Percentiles rank a stretch among this genome's conserved stretches.
Evolutionary conservation across 495 filamentous ascomycete species (phyloP).

Genomic region (Daldinia bambusicola): DNA sequence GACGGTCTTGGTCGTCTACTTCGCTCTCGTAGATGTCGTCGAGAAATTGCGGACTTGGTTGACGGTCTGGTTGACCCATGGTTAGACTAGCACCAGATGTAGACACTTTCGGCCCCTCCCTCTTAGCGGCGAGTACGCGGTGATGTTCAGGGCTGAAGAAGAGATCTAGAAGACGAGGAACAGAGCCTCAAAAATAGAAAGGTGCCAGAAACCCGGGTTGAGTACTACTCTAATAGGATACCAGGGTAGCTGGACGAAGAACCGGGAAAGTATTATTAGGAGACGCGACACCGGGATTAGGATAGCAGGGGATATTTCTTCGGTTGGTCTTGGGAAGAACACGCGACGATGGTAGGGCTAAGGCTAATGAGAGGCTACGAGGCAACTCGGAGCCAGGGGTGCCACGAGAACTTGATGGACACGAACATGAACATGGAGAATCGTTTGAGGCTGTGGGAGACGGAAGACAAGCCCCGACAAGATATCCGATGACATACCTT

Average conservation of each 20-base stretch:
- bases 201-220: constrained; percentile 22
- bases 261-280: constrained; percentile 26
- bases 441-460: constrained; percentile 9
- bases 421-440: constrained; percentile 12
- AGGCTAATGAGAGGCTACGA: constrained; percentile 20
- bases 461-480: constrained; percentile 19
- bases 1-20: constrained; percentile 51
- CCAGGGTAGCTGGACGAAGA: constrained; percentile 24
- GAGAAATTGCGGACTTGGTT: constrained; percentile 25
- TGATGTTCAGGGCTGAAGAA: constrained; percentile 20
- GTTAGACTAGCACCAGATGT: constrained; percentile 39
- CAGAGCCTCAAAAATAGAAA: constrained; percentile 27
- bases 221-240: constrained; percentile 38
- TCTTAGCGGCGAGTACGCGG: constrained; percentile 15
- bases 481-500: constrained; percentile 38
- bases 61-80: constrained; percentile 32
- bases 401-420: constrained; percentile 26
- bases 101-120: constrained; percentile 38
- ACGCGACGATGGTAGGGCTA: constrained; percentile 19
- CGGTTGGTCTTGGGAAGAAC: constrained; percentile 16
- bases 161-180: constrained; percentile 24
- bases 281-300: constrained; percentile 21
- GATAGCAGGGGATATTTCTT: constrained; percentile 19
- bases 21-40: constrained; percentile 52
- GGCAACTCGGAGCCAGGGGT: constrained; percentile 31